phyloP scores from a whole-genome alignment of 495 filamentous ascomycete genomes.

The Aspergillus cristatus region DNA sequence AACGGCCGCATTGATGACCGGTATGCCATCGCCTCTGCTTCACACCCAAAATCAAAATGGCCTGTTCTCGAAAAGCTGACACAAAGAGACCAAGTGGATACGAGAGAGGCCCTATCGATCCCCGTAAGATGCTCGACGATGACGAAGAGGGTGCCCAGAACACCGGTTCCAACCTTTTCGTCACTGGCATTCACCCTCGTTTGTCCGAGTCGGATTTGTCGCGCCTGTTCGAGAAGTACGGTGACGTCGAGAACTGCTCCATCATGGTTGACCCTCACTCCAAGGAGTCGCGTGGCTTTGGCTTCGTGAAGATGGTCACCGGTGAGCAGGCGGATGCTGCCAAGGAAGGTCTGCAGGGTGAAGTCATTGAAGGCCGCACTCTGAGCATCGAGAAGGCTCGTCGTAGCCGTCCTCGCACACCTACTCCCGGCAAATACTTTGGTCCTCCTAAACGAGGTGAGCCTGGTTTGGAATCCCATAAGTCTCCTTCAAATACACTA shows the following conservation, averaged over 20 bases:
- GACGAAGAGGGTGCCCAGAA: conserved; percentile 78
- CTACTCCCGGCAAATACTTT: conserved; percentile 98
- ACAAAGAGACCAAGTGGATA: neutral
- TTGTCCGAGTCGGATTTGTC: conserved; percentile 85
- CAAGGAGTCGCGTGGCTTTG: conserved; percentile 96
- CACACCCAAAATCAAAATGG: neutral
- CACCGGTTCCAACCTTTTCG: conserved; percentile 95
- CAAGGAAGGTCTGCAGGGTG: conserved; percentile 91
- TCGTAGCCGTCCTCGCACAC: conserved; percentile 85
- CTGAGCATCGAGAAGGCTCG: conserved; percentile 99
- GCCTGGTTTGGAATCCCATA: conserved; percentile 14
- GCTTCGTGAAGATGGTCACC: conserved; percentile 98
- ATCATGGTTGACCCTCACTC: conserved; percentile 99
- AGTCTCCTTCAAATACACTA: conserved; percentile 3
- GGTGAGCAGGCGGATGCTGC: conserved; percentile 90
- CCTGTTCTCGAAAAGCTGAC: conserved; percentile 1
- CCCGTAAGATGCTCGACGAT: conserved; percentile 46
- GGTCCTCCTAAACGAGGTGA: conserved; percentile 96
- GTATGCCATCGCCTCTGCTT: conserved; percentile 42
- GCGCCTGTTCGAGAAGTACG: conserved; percentile 96
- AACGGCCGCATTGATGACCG: conserved; percentile 58
- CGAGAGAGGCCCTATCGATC: conserved; percentile 18
- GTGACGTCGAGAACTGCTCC: conserved; percentile 96
- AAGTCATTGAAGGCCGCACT: conserved; percentile 89
- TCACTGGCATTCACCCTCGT: conserved; percentile 95